Conservation (phyloP, 1,139 yeast species). For the Geotrichum candidum region DNA sequence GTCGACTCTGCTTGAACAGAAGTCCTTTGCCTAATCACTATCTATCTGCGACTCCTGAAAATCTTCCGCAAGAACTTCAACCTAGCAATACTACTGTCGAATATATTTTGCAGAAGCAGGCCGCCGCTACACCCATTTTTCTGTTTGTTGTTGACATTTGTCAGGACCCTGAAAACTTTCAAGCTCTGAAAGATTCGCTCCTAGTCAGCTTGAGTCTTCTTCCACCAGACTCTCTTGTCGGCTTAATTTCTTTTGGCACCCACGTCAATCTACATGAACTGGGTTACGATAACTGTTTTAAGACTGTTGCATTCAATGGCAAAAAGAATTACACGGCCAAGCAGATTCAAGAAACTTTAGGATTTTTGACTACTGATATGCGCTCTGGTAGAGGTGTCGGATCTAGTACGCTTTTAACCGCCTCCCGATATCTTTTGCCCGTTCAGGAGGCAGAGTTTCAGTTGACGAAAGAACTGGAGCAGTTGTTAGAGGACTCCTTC, state of each 20-base stretch:
- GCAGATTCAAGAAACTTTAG: slow-evolving; percentile 48
- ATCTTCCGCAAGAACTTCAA: slow-evolving; percentile 31
- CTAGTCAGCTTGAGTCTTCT: slow-evolving; percentile 49
- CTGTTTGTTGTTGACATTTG: slow-evolving; percentile 66
- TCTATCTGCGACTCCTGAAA: slow-evolving; percentile 22
- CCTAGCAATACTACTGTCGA: slow-evolving; percentile 53
- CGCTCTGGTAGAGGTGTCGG: slow-evolving; percentile 20
- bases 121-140: slow-evolving; percentile 43
- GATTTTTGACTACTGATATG: slow-evolving; percentile 44
- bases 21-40: slow-evolving; percentile 45
- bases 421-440: slow-evolving; percentile 31
- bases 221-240: slow-evolving; percentile 45
- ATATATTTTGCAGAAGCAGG: slow-evolving; percentile 46
- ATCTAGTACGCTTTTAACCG: slow-evolving; percentile 18
- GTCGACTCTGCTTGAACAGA: slow-evolving; percentile 54
- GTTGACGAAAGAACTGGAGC: slow-evolving; percentile 49
- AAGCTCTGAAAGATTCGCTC: slow-evolving; percentile 53
- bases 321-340: slow-evolving; percentile 49
- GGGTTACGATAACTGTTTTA: slow-evolving; percentile 34
- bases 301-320: slow-evolving; percentile 52
- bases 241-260: slow-evolving; percentile 59
- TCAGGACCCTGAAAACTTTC: slow-evolving; percentile 44
- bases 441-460: slow-evolving; percentile 50
- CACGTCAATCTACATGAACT: slow-evolving; percentile 60
- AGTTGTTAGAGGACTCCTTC: slow-evolving; percentile 49